Evolutionary conservation across 1,284 basidiomycete genomes (phyloP).

Genomic region (Ceratobasidium sp.): DNA sequence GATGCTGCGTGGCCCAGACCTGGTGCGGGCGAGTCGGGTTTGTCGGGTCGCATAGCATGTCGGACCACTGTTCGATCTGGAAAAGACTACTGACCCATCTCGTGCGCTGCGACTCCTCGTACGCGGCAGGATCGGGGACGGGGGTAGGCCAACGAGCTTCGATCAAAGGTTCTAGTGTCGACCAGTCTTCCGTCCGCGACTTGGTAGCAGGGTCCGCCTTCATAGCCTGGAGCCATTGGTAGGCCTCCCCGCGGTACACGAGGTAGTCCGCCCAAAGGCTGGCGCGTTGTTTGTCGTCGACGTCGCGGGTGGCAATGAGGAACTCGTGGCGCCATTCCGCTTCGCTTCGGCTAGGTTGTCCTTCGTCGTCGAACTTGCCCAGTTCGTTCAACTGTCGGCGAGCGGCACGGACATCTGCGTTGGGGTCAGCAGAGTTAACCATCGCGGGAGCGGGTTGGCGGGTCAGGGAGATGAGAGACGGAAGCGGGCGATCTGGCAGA

Average conservation of each 20-base stretch:
- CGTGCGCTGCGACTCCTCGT: not conserved
- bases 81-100: not conserved
- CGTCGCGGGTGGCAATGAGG: too few relatives aligned
- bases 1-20: not conserved
- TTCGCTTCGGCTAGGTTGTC: not conserved
- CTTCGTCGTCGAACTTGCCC: conserved; percentile 19
- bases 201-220: not conserved
- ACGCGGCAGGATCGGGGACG: not conserved
- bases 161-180: conserved; percentile 15
- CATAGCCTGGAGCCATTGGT: not conserved
- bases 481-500: not conserved
- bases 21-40: not conserved
- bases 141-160: conserved; percentile 22
- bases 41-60: too few relatives aligned
- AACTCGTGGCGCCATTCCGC: conserved; percentile 9
- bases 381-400: not conserved
- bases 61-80: not conserved
- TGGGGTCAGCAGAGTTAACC: not conserved
- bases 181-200: not conserved
- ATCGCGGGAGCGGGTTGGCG: not conserved
- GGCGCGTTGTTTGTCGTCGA: not conserved
- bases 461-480: not conserved
- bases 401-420: conserved; percentile 18
- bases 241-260: conserved; percentile 18
- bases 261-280: conserved; percentile 13